phyloP scores from a whole-genome alignment of 2,329 filamentous ascomycete species.

The Lachnellula arida region DNA sequence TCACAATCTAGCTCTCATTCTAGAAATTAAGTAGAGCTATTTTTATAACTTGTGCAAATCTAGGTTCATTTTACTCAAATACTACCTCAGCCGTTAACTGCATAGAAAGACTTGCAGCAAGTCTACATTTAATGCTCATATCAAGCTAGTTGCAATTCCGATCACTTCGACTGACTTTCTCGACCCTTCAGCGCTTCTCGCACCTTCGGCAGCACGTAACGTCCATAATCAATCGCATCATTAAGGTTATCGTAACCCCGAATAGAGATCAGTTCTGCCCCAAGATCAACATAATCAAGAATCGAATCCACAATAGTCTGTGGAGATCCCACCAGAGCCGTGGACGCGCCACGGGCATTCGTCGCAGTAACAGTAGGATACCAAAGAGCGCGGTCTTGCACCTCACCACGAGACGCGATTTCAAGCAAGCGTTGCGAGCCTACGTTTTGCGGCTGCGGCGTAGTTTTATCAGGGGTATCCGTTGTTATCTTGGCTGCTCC shows the following conservation, averaged over 20 bases:
- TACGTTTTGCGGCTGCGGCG: constrained; percentile 53
- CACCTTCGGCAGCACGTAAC: constrained; percentile 49
- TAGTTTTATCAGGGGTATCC: constrained; percentile 8
- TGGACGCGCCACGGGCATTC: constrained; percentile 54
- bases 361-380: constrained; percentile 59
- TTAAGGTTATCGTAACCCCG: constrained; percentile 58
- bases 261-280: constrained; percentile 54
- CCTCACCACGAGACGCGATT: constrained; percentile 50
- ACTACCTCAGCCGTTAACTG: no score
- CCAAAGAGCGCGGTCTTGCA: constrained; percentile 59
- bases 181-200: constrained; percentile 33
- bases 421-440: constrained; percentile 55
- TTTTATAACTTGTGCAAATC: no score
- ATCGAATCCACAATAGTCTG: constrained; percentile 50
- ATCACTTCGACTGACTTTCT: neutral
- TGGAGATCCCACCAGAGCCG: constrained; percentile 51
- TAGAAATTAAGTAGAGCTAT: no score
- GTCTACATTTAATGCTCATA: no score
- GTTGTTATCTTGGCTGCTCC: constrained; percentile 31
- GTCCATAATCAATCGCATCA: constrained; percentile 55
- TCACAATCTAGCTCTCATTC: no score
- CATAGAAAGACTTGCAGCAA: no score
- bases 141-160: no score
- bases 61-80: no score
- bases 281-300: constrained; percentile 53